phyloP scores from a whole-genome alignment of 2,329 filamentous ascomycete species.

The Septoria petroselini region DNA sequence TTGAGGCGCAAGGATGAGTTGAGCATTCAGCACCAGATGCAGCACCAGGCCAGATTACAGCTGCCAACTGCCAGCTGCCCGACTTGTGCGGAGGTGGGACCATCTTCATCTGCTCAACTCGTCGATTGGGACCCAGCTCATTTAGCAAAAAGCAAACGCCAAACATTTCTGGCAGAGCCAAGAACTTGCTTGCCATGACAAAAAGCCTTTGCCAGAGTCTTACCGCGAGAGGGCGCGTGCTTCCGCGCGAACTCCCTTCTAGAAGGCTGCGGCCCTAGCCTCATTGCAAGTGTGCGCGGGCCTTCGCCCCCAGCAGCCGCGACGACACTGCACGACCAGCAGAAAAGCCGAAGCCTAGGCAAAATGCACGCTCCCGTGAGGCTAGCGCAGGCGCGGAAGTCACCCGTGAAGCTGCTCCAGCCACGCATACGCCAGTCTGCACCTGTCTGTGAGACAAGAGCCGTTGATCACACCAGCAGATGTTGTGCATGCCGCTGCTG shows the following conservation, averaged over 20 bases:
- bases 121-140: constrained; percentile 4
- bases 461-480: constrained; percentile 25
- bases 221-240: constrained; percentile 18
- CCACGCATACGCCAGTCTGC: constrained; percentile 19
- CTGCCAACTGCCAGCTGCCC: constrained; percentile 10
- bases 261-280: constrained; percentile 25
- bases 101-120: constrained; percentile 1
- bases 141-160: constrained; percentile 23
- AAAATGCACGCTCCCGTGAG: constrained; percentile 21
- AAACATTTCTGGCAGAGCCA: constrained; percentile 20
- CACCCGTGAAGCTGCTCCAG: constrained; percentile 24
- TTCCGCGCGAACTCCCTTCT: constrained; percentile 26
- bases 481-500: constrained; percentile 25
- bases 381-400: constrained; percentile 19
- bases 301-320: constrained; percentile 18
- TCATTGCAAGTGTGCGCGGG: constrained; percentile 9
- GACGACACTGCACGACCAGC: constrained; percentile 17
- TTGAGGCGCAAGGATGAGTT: constrained; percentile 21
- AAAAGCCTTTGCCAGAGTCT: constrained; percentile 15
- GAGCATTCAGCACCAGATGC: constrained; percentile 10
- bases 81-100: constrained; percentile 11
- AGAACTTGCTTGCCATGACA: constrained; percentile 24
- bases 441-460: constrained; percentile 17
- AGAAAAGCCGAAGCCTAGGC: constrained; percentile 22
- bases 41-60: constrained; percentile 18